phyloP scores from a whole-genome alignment of 345 rosid species.

The Bruguiera parviflora region DNA sequence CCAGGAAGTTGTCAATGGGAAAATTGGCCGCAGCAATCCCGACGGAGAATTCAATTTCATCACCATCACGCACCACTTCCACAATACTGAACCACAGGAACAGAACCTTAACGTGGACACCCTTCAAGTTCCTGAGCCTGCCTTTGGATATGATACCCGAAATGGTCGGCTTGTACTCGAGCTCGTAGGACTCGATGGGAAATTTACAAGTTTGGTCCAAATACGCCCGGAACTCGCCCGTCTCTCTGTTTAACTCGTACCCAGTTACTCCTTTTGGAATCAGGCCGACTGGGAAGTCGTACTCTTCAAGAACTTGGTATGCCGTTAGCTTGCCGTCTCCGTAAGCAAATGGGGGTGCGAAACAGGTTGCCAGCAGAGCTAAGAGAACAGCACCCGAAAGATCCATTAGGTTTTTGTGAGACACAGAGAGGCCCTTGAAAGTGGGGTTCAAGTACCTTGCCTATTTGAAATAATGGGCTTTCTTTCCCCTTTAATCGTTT shows the following conservation, averaged over 20 bases:
- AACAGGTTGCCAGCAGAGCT: slow-evolving; percentile 14
- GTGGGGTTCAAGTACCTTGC: too few species aligned
- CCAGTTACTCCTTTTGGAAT: slow-evolving; percentile 35
- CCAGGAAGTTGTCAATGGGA: slow-evolving; percentile 38
- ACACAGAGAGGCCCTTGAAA: background rate
- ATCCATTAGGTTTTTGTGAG: slow-evolving; percentile 19
- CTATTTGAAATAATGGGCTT: too few species aligned
- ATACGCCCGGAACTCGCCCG: slow-evolving; percentile 38
- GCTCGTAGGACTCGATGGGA: slow-evolving; percentile 45
- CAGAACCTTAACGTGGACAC: slow-evolving; percentile 50
- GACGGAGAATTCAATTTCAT: slow-evolving; percentile 50
- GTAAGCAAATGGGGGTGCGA: background rate
- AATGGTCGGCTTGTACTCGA: slow-evolving; percentile 49
- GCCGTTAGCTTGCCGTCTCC: slow-evolving; percentile 12
- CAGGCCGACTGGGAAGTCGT: slow-evolving; percentile 38
- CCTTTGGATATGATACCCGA: slow-evolving; percentile 43
- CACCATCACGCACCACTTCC: slow-evolving; percentile 40
- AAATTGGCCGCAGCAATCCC: slow-evolving; percentile 55
- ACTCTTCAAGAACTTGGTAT: slow-evolving; percentile 31
- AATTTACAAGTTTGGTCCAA: slow-evolving; percentile 45
- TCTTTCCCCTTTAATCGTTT: too few species aligned
- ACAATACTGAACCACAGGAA: slow-evolving; percentile 56
- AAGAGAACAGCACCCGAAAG: slow-evolving; percentile 10
- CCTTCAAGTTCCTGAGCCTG: slow-evolving; percentile 39
- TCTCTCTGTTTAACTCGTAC: slow-evolving; percentile 11